Percentiles rank a stretch among this genome's conserved stretches.
Conservation (phyloP, 1,284 basidiomycete species). For the Pseudomicrostroma phylloplanum region DNA sequence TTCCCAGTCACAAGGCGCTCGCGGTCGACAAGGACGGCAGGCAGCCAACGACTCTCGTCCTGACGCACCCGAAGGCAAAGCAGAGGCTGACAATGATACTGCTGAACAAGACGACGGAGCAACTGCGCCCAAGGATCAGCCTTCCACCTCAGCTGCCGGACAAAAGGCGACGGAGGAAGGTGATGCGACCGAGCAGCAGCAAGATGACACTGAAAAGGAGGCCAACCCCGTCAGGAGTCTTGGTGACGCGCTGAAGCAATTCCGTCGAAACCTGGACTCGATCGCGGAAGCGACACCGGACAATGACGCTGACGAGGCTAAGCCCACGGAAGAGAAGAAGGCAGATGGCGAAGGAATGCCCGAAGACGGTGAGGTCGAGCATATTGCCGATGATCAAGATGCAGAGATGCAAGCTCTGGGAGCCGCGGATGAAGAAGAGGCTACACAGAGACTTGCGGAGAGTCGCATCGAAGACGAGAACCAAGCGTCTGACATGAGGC, state of each 20-base stretch:
- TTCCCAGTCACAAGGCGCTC: conserved; percentile 5
- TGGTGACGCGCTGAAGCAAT: conserved; percentile 78
- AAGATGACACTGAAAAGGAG: conserved; percentile 12
- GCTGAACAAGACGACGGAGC: conserved; percentile 29
- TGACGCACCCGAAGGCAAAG: conserved; percentile 10
- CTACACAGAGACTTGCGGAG: conserved; percentile 65
- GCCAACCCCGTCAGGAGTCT: conserved; percentile 70
- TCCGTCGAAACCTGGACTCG: conserved; percentile 74
- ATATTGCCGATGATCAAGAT: conserved; percentile 65
- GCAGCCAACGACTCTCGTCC: conserved; percentile 10
- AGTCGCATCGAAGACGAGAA: conserved; percentile 26
- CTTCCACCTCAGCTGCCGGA: conserved; percentile 19
- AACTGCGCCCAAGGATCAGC: conserved; percentile 35
- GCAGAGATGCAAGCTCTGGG: conserved; percentile 84
- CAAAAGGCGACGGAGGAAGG: conserved; percentile 13
- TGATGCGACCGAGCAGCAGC: conserved; percentile 11
- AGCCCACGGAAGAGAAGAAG: conserved; percentile 47
- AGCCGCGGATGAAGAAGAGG: conserved; percentile 62
- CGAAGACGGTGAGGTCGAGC: conserved; percentile 62
- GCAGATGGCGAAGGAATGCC: conserved; percentile 56
- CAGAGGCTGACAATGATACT: conserved; percentile 9
- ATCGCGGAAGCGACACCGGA: conserved; percentile 62
- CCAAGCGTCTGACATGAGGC: conserved; percentile 13
- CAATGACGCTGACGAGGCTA: conserved; percentile 49
- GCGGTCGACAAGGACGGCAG: conserved; percentile 9